phyloP scores from a whole-genome alignment of 192 early-diverging fungal species.

The Diversispora eburnea region DNA sequence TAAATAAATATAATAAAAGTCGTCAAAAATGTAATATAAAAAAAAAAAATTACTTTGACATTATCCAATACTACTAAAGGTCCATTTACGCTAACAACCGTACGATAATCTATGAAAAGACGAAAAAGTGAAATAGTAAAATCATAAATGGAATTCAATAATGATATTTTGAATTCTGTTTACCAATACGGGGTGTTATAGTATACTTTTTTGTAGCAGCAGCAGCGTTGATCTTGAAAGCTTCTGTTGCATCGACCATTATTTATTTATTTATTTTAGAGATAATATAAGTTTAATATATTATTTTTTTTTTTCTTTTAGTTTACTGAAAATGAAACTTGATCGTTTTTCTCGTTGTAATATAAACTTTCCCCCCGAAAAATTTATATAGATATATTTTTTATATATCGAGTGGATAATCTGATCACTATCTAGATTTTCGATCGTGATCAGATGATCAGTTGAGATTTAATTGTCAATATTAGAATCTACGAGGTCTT shows the following conservation, averaged over 20 bases:
- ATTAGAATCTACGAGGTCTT: too few species aligned
- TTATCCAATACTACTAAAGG: conserved; percentile 98
- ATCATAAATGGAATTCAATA: not conserved
- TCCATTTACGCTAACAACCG: conserved; percentile 96
- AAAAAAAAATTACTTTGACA: conserved; percentile 73
- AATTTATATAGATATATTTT: too few species aligned
- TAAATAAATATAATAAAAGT: conserved; percentile 8
- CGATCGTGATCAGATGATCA: too few species aligned
- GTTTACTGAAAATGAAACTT: too few species aligned
- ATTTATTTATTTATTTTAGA: not conserved
- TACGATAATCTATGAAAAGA: conserved; percentile 80
- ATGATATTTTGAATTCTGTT: not conserved
- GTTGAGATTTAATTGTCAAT: too few species aligned
- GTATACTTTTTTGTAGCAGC: conserved; percentile 85
- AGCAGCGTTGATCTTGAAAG: conserved; percentile 75
- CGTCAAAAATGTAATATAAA: too few species aligned
- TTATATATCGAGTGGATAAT: too few species aligned
- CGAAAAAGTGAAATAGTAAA: conserved; percentile 1
- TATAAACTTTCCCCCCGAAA: too few species aligned
- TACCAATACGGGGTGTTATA: conserved; percentile 84
- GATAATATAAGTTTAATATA: too few species aligned
- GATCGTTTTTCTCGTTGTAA: too few species aligned
- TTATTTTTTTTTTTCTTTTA: too few species aligned
- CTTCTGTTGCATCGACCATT: conserved; percentile 49
- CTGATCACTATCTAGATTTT: too few species aligned